Base-by-base conservation (phyloP, 495 filamentous ascomycete species). In the Podospora appendiculata region DNA sequence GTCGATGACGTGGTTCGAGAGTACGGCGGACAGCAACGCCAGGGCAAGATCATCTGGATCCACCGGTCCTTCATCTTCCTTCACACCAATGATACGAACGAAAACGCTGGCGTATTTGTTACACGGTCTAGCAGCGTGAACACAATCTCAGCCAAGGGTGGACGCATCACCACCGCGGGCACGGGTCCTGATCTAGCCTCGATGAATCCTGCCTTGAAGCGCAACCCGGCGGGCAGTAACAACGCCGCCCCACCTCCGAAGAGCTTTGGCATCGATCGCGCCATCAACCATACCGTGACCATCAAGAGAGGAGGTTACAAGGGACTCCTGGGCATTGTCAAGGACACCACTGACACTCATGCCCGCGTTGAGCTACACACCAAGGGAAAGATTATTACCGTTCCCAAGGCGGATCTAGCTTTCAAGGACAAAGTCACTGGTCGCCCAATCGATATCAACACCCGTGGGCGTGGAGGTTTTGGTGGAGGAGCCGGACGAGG, bases 1-100 rank as follows among this genome's bases (percentile, higher is more conserved):
- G 74, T 82, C 25, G 92, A 94, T 38, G 93, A 99, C 64, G 89
- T 86, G 5, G 89, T 99, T 47, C 91, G 90, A 43, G 93, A 99
- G 69, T 75, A 84, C 50, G 83, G 84, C 39, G 93, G 94, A 32
- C 90, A 96, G 70, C 80, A 84, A 49, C 82, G 88, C 33, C 85
- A 82, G 53, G 93, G 93, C 54, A 84, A 86, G 35, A 95, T 99
- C 56, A 76, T 94, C 48, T 90, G 96, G 64, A 94, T 97, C 45
- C 82, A 95, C 62, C 85, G 91, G 40, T 88, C 88, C 16, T 95
- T 83, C 63, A 78, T 95, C 25, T 97, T 95, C 74, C 64, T 92
- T 35, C 87, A 92, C 58, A 91, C 85, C 60, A 83, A 89, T 51
- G 78, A 85, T n/a, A 85, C 86, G 51, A 83, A 77, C 45, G 91